Evolutionary conservation across 345 rosid species (phyloP), one percentile per base, ranked within the genome.

Genomic region (Dipteronia dyeriana): DNA sequence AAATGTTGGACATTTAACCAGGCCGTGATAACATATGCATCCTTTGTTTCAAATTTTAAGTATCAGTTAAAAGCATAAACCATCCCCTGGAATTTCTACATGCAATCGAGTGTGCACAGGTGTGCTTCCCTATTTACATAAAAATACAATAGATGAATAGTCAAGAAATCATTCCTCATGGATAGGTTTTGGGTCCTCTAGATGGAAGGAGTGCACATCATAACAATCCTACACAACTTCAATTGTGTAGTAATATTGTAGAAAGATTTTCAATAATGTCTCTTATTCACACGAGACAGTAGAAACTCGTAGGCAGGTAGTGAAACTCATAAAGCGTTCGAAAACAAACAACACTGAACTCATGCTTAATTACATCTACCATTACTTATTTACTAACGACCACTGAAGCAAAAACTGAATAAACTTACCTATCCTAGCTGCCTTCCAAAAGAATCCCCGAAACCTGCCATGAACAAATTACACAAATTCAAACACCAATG

Each of bases 361-460:
- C 49, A 45, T 45, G 49, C 49, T 45, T 45, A 45, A 45, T 45
- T 9, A 45, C 49, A 8, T 20, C 51, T 13, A 34, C 14, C 20
- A 10, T 25, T 26, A 25, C 31, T 51, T 9, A 22, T 34, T 29
- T 3, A 16, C 41, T 17, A 45, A 39, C 26, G 26, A 47, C 12
- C 53, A 34, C 10, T 16, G 20, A 29, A 71, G 16, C 23, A 38
- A 76, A 59, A 75, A 73, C 64, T 53, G 7, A 34, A 75, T 14
- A 38, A 67, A 23, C 83, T 5, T 78, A 92, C 99, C 99, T 89
- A 96, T 92, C 86, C 99, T 92, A 78, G 97, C 97, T 66, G 98
- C 98, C 86, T 96, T 96, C 99, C 98, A 94, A 76, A 96, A 91
- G 83, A 96, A 92, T 61, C 97, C 97, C 38, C 97, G 95, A 74